Evolutionary conservation across 1,284 basidiomycete genomes (phyloP).

Genomic region (Mycena sp.): DNA sequence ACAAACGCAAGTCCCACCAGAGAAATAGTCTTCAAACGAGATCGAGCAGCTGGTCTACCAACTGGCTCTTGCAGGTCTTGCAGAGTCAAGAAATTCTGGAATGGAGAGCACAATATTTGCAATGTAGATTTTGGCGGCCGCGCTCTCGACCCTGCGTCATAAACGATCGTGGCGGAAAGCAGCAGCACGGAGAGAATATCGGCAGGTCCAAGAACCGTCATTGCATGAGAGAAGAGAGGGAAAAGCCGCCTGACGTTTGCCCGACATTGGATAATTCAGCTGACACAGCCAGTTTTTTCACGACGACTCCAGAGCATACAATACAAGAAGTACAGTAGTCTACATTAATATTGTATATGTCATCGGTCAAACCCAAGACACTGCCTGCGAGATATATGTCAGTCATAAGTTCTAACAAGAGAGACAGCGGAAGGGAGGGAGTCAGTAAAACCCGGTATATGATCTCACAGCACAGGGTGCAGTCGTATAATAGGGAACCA

Average conservation of each 20-base stretch:
- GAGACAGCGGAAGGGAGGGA: neutral
- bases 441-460: conserved; percentile 53
- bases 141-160: conserved; percentile 8
- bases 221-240: neutral
- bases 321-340: too few species aligned
- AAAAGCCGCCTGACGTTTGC: too few species aligned
- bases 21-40: conserved; percentile 25
- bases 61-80: conserved; percentile 58
- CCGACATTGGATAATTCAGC: too few species aligned
- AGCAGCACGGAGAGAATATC: conserved; percentile 11
- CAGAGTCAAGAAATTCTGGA: conserved; percentile 60
- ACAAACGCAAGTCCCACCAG: conserved; percentile 24
- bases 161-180: conserved; percentile 2
- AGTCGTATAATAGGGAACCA: conserved; percentile 68
- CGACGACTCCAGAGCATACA: too few species aligned
- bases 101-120: conserved; percentile 51
- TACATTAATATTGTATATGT: too few species aligned
- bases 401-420: neutral
- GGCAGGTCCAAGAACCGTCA: conserved; percentile 1
- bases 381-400: neutral
- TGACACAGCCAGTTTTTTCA: too few species aligned
- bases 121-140: conserved; percentile 33
- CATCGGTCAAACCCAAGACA: too few species aligned
- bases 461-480: conserved; percentile 47
- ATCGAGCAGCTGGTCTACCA: conserved; percentile 37